Conservation (phyloP, 2,329 filamentous ascomycete species). For the Ilyonectria mors-panacis region DNA sequence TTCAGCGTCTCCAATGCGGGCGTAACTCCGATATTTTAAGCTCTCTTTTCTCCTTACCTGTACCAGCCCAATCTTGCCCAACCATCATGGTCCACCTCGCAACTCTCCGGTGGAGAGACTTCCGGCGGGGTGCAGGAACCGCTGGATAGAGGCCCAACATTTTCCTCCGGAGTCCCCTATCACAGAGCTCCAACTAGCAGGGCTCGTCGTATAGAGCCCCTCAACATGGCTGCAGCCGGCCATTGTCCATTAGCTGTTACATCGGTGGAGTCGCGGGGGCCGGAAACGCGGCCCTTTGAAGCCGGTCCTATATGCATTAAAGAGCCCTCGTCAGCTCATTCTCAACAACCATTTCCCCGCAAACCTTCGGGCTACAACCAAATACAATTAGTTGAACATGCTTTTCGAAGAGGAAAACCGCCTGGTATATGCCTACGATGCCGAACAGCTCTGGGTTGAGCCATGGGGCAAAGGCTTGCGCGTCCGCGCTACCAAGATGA, state of each 20-base stretch:
- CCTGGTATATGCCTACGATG: slow-evolving; percentile 53
- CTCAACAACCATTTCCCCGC: background rate
- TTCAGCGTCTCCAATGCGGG: too few species aligned
- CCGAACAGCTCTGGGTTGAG: slow-evolving; percentile 64
- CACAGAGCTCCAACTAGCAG: background rate
- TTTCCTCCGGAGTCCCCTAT: background rate
- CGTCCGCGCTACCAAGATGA: slow-evolving; percentile 61
- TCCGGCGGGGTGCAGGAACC: background rate
- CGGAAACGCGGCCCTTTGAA: slow-evolving; percentile 14
- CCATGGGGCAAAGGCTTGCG: slow-evolving; percentile 66
- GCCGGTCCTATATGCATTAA: slow-evolving; percentile 7
- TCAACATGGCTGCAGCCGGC: slow-evolving; percentile 1
- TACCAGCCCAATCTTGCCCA: too few species aligned
- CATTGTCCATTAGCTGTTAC: slow-evolving; percentile 8
- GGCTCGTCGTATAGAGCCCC: background rate
- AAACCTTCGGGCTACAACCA: background rate
- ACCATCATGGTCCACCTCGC: too few species aligned
- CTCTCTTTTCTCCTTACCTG: too few species aligned
- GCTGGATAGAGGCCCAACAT: background rate
- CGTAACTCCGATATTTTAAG: too few species aligned
- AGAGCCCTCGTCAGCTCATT: background rate
- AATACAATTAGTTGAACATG: background rate
- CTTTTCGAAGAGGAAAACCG: slow-evolving; percentile 21
- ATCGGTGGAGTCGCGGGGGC: slow-evolving; percentile 16
- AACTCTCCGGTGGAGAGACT: slow-evolving; percentile 3